Conservation (phyloP, 176 grass and related monocot genomes). For the Carex littledalei region DNA sequence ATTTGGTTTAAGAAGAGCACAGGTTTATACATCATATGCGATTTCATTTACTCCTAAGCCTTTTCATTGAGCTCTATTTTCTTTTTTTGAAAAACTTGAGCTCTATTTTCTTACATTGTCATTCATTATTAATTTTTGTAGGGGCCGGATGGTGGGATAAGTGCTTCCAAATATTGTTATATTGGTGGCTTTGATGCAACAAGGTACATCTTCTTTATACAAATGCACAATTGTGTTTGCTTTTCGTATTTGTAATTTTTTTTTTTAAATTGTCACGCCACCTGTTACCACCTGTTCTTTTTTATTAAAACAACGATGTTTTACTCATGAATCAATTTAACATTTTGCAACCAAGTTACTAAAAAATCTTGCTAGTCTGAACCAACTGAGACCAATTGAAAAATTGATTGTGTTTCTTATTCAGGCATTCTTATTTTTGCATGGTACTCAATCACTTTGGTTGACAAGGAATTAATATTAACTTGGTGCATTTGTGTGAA, state of each 20-base stretch:
- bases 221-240: not conserved
- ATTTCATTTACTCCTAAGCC: not conserved
- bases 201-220: slow-evolving; percentile 42
- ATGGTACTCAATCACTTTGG: not conserved
- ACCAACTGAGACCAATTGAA: not conserved
- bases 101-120: slow-evolving; percentile 9
- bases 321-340: not conserved
- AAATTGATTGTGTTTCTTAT: not conserved
- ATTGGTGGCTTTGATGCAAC: slow-evolving; percentile 98
- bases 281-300: not conserved
- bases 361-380: not conserved
- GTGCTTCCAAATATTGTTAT: slow-evolving; percentile 96
- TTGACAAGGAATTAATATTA: not conserved
- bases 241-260: not conserved
- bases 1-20: slow-evolving; percentile 97
- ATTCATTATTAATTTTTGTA: slow-evolving; percentile 30
- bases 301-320: not conserved
- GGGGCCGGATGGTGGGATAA: slow-evolving; percentile 99
- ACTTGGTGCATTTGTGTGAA: not conserved
- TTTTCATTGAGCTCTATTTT: slow-evolving; percentile 14
- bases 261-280: not conserved
- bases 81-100: not conserved
- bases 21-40: slow-evolving; percentile 40
- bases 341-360: not conserved
- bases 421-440: not conserved